These are phyloP conservation scores for Rusavskia elegans DNA, from an alignment of 495 filamentous ascomycete genomes.

Conservation along the genomic window DNA sequence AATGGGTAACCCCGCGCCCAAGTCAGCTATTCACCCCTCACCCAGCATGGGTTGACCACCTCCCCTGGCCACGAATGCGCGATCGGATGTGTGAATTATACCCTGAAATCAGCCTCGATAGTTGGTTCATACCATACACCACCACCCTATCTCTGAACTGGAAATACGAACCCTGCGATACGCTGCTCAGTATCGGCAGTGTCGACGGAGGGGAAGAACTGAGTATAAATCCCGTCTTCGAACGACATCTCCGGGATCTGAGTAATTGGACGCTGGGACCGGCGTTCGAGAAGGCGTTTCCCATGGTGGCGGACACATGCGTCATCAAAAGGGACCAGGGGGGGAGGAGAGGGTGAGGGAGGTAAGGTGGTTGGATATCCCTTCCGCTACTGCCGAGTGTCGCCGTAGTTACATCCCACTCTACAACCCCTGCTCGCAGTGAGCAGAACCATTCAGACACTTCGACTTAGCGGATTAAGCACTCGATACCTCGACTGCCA, in stretches of 20 bases:
- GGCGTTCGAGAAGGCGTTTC: conserved; percentile 47
- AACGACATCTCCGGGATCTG: conserved; percentile 49
- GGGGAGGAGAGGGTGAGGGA: background rate
- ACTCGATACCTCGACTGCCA: too few species aligned
- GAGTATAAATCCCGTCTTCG: conserved; percentile 66
- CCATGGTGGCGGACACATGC: conserved; percentile 37
- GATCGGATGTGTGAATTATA: conserved; percentile 32
- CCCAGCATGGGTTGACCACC: conserved; percentile 62
- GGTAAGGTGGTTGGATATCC: too few species aligned
- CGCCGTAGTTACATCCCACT: too few species aligned
- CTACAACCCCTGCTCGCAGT: too few species aligned
- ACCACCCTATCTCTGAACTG: conserved; percentile 58
- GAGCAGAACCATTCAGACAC: too few species aligned
- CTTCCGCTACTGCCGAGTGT: too few species aligned
- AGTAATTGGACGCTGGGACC: conserved; percentile 67
- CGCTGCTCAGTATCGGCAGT: conserved; percentile 30
- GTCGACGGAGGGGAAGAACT: conserved; percentile 29
- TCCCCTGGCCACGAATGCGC: conserved; percentile 62
- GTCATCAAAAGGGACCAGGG: conserved; percentile 23
- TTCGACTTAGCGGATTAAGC: too few species aligned
- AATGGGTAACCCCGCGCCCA: conserved; percentile 45
- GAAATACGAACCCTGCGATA: conserved; percentile 54
- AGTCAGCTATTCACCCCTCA: conserved; percentile 47
- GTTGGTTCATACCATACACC: conserved; percentile 68
- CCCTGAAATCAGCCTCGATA: conserved; percentile 39